Base-by-base conservation (phyloP, 371 early-diverging fungal species). In the Nematocida homosporus region DNA sequence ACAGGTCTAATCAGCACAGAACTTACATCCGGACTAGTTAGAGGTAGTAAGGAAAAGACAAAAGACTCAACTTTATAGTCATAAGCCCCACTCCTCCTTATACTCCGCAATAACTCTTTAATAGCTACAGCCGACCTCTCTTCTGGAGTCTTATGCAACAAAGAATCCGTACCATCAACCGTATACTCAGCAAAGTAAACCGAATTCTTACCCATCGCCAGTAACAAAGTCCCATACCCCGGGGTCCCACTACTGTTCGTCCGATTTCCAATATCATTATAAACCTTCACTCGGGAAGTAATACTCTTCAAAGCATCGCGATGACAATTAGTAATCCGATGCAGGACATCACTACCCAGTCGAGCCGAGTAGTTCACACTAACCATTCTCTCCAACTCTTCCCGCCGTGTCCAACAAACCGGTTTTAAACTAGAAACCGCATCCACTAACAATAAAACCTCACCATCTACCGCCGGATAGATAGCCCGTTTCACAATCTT, bases 241-340 rank as follows among this genome's bases (percentile, higher is more conserved):
- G 69, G 69, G 3, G 59, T 61, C 4, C 18, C 40, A 6, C 34
- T 48, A 8, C 63, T 25, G 13, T 77, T 72, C 10, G 29, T 52
- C 27, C 50, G 60, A 32, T 72, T 59, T 29, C 75, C 75, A 18
- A 72, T 59, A 44, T 72, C 75, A 37, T 72, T 72, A 59, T 61
- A 72, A 32, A 72, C 54, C 61, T 72, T 72, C 3, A 72, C 50
- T 2, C 37, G 40, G 10, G 60, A 23, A 16, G 63, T 64, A 16
- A 61, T 61, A 25, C 16, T 20, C 23, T 60, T 72, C 16, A 72
- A 41, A 5, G 77, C 18, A 1, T 50, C 61, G 42, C 75, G 50
- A 4, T 59, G 60, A n/a, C 29, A 13, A 52, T 59, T 72, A 30
- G 48, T 72, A 20, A 72, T 48, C 20, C 65, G 32, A 34, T 51